A percentile compares a stretch with the other conserved stretches of the same genome.
Evolutionary conservation across 1,139 yeast genomes (phyloP).

Genomic region (Pichia sp.): DNA sequence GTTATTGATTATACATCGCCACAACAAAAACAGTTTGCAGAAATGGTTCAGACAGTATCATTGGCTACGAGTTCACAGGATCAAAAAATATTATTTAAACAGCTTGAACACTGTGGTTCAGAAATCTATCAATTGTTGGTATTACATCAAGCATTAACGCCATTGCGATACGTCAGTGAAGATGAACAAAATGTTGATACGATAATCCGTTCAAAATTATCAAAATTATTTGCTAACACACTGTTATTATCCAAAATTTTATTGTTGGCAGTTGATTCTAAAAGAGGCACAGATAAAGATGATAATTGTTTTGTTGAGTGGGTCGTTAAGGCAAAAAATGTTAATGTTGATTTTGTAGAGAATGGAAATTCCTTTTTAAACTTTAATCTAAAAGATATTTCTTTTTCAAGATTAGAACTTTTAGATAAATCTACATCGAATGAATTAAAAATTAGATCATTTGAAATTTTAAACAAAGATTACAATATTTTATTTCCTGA

Average conservation of each 20-base stretch:
- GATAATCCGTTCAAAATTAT: conserved; percentile 18
- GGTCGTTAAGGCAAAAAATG: conserved; percentile 67
- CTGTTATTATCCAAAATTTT: conserved; percentile 45
- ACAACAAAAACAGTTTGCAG: conserved; percentile 47
- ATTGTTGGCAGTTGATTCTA: conserved; percentile 1
- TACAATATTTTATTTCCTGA: conserved; percentile 63
- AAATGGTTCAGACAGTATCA: conserved; percentile 40
- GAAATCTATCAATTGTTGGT: conserved; percentile 29
- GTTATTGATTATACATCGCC: conserved; percentile 64
- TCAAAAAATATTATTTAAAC: conserved; percentile 45
- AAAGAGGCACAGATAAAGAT: conserved; percentile 26
- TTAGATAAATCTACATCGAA: conserved; percentile 61
- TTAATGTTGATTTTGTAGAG: conserved; percentile 78
- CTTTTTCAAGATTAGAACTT: conserved; percentile 54
- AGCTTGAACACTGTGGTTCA: conserved; percentile 41
- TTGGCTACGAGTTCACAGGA: conserved; percentile 66
- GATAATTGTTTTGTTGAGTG: conserved; percentile 17
- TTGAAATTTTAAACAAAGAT: conserved; percentile 68
- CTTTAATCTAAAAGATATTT: conserved; percentile 58
- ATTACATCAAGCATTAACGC: conserved; percentile 42
- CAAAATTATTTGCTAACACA: conserved; percentile 56
- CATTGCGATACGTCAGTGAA: conserved; percentile 28
- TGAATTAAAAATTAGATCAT: conserved; percentile 49
- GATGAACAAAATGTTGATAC: conserved; percentile 29
- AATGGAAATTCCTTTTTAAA: conserved; percentile 43